Base-by-base conservation (phyloP, 352 stramenopile genomes). In the Thalassiosira hispida region DNA sequence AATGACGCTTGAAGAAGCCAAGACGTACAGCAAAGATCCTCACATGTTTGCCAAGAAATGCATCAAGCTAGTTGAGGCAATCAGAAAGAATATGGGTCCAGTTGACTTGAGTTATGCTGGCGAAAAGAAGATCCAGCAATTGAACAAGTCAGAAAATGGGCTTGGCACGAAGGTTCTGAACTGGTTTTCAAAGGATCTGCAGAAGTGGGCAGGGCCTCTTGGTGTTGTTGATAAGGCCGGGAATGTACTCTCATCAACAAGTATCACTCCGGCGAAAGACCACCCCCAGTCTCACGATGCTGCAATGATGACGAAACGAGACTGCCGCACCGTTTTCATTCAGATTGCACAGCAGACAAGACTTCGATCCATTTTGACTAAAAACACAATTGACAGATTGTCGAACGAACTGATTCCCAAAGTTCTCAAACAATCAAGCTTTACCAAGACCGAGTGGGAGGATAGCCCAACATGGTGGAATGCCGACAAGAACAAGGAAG, bases 311-410 rank as follows among this genome's bases (percentile, higher is more conserved):
- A 92, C 77, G 57, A 91, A 85, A 78, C 74, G 62, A 31, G 74
- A 81, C 23, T 90, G 85, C 68, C 49, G 79, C 16, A 84, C 83
- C 44, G 72, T 94, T 0, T 86, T 85, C 35, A 81, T 76, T 73
- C 89, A 94, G 68, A 87, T 92, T 51, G 71, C 86, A 6, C 71
- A 92, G 68, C 73, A 92, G 40, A 84, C 81, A 33, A 73, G 86
- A 61, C 71, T 92, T 14, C 59, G 89, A 49, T 88, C 77, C 8
- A 72, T 94, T 42, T 89, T 92, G 38, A 65, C 71, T 9, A 91
- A 89, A 52, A 57, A 89, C n/a, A 66, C 27, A 6, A 76, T 78
- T 1, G 46, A 63, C 8, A 80, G 72, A 8, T 64, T 92, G 18
- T 63, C 47, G 57, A 52, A 20, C 23, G 69, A 86, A 57, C 23